A percentile compares a stretch with the other conserved stretches of the same genome.
These are phyloP conservation scores for Capronia americana DNA, from an alignment of 2,329 filamentous ascomycete genomes.

Conservation along the genomic window DNA sequence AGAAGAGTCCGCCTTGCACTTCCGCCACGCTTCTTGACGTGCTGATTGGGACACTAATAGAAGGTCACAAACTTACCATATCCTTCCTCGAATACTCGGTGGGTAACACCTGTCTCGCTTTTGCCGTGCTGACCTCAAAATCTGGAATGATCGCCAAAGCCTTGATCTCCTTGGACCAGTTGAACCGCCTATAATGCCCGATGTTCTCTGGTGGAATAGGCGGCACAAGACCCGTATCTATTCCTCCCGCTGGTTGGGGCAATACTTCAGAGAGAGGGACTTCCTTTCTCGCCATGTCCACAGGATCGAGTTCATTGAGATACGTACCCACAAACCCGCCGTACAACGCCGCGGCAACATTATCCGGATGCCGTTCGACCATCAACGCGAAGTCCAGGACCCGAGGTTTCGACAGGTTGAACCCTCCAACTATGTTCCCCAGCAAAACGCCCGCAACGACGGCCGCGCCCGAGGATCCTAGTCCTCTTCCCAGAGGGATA, in stretches of 20 bases:
- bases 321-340: conserved; percentile 98
- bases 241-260: conserved; percentile 84
- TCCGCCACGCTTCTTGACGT: background rate
- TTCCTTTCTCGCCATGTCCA: conserved; percentile 87
- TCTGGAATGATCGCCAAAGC: conserved; percentile 94
- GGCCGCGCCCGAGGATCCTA: conserved; percentile 94
- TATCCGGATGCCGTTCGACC: conserved; percentile 89
- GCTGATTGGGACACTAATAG: background rate
- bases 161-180: conserved; percentile 94
- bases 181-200: conserved; percentile 94
- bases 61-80: conserved; percentile 65
- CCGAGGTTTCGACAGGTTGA: conserved; percentile 69
- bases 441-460: conserved; percentile 95
- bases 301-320: conserved; percentile 86
- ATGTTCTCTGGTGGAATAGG: conserved; percentile 91
- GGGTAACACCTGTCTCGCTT: conserved; percentile 84
- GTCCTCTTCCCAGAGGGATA: conserved; percentile 87
- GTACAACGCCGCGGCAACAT: conserved; percentile 92
- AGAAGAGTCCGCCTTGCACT: background rate
- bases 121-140: conserved; percentile 94
- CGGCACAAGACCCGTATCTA: conserved; percentile 85
- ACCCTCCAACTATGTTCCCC: conserved; percentile 83
- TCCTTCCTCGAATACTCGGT: conserved; percentile 78
- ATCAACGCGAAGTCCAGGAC: conserved; percentile 96
- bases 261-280: conserved; percentile 94